Evolutionary conservation across 1,284 basidiomycete genomes (phyloP), one percentile per base, ranked within the genome.

Genomic region (Cryptococcus sp.): DNA sequence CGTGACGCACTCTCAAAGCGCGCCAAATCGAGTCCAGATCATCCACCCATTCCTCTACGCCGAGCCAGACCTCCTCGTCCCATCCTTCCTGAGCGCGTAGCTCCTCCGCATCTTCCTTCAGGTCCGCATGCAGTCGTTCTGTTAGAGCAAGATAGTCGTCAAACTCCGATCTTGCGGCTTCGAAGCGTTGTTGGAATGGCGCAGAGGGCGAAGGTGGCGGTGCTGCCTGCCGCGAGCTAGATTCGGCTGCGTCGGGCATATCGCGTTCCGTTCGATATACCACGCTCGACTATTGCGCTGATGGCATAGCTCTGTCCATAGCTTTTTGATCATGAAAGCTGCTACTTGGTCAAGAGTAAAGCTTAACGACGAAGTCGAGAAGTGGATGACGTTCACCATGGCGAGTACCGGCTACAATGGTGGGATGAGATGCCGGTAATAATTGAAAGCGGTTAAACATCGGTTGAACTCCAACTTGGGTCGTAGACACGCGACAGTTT

Each of bases 1-100:
- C 15, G 22, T 25, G 3, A 67, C 74, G 55, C 56, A 78, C 78
- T 60, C 74, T 63, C 17, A 78, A 55, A 42, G 70, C 69, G n/a
- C 78, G 64, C 60, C 69, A 78, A 6, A 72, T 67, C 13, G 61
- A 67, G 16, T 62, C 69, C 1, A 46, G 50, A 65, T 79, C 78
- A 5, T 57, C 56, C 1, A 68, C 60, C 78, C 78, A 79, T 11
- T 70, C 70, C 2, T 60, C 60, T 8, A 71, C 68, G 7, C 76
- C 77, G 8, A 51, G 47, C n/a, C 57, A 61, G 0, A 63, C 68
- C 0, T 62, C 62, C 5, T 58, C 47, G 55, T 76, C 72, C 78
- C 78, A 79, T 1, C 64, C 71, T 47, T 71, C 72, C 43, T 75
- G 68, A 0, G 68, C 61, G 11, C 60, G 54, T 1, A 78, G 63